Base-by-base conservation (phyloP, 106 monocot species). In the Dactylorhiza incarnata region DNA sequence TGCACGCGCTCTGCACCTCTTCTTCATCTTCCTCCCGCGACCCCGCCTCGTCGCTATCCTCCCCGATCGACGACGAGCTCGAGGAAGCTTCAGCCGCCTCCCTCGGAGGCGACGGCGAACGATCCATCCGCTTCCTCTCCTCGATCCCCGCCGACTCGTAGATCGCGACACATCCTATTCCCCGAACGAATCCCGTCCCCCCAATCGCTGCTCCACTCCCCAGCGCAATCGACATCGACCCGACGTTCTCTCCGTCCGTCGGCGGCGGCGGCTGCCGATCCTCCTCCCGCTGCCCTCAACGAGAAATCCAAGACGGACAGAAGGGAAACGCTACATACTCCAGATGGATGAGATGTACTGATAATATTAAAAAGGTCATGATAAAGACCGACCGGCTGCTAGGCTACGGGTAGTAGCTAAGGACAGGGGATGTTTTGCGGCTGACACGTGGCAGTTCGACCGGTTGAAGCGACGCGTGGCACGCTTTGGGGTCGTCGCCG, bases 191-290 rank as follows among this genome's bases (percentile, higher is more conserved):
- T 66, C 17, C 73, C 73, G 54, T 14, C 50, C n/a, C 17, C 3
- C 73, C 73, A 24, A 73, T 73, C 48, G 23, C 73, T 19, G 6
- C 22, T 5, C 25, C 74, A 17, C 54, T 37, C 54, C 67, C 65
- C 37, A 73, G 48, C 19, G 79, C 74, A 49, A 80, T 80, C 29
- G 79, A 49, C 79, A 80, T 80, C 74, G 16, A 37, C 46, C 50
- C 44, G 19, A 23, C 29, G 23, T 58, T 78, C 45, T 66, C 6
- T 29, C 44, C 29, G 45, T 14, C 61, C 16, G n/a, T n/a, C n/a
- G n/a, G 7, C 20, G 5, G 20, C 61, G 61, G 20, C 61, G 22
- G n/a, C 61, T 1, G 59, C 20, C 17, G 19, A 59, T 59, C 8
- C 59, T 20, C 59, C 22, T 20, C 22, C 22, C n/a, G 59, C 59